phyloP scores from a whole-genome alignment of 2,329 filamentous ascomycete genomes.

The Cordyceps pruinosa region DNA sequence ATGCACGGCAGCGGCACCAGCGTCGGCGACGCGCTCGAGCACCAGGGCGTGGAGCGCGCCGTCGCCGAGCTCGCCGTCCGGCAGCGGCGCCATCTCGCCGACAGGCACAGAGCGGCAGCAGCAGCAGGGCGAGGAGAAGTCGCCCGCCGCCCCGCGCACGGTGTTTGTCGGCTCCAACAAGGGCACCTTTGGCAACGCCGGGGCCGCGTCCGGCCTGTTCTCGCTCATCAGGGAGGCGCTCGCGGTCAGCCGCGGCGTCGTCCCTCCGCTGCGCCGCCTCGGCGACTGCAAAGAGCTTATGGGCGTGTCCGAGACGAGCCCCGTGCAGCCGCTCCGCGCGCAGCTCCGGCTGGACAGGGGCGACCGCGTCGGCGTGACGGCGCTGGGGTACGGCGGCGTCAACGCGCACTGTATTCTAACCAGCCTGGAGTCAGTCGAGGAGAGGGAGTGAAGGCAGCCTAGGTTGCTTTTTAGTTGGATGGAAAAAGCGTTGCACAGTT shows the following conservation, averaged over 20 bases:
- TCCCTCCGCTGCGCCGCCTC: conserved; percentile 2
- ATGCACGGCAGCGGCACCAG: conserved; percentile 16
- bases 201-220: conserved; percentile 14
- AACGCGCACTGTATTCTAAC: conserved; percentile 4
- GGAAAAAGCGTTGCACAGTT: too few relatives aligned
- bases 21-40: conserved; percentile 14
- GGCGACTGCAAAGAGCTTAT: conserved; percentile 1
- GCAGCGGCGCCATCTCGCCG: not conserved
- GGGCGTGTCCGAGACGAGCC: not conserved
- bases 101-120: not conserved
- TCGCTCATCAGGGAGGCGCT: conserved; percentile 9
- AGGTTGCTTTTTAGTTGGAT: not conserved
- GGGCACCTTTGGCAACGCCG: conserved; percentile 14
- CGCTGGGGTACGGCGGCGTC: conserved; percentile 1
- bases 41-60: conserved; percentile 11
- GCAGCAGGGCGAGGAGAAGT: not conserved
- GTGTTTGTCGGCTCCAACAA: conserved; percentile 13
- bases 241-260: not conserved
- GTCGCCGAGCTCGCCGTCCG: not conserved
- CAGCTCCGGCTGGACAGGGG: not conserved
- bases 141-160: not conserved
- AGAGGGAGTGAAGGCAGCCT: not conserved
- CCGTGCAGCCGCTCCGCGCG: not conserved
- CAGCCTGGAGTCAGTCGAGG: not conserved
- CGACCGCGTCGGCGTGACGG: not conserved